These are phyloP conservation scores for Enteropsectra breve DNA, from an alignment of 371 early-diverging fungal species.

Conservation along the genomic window DNA sequence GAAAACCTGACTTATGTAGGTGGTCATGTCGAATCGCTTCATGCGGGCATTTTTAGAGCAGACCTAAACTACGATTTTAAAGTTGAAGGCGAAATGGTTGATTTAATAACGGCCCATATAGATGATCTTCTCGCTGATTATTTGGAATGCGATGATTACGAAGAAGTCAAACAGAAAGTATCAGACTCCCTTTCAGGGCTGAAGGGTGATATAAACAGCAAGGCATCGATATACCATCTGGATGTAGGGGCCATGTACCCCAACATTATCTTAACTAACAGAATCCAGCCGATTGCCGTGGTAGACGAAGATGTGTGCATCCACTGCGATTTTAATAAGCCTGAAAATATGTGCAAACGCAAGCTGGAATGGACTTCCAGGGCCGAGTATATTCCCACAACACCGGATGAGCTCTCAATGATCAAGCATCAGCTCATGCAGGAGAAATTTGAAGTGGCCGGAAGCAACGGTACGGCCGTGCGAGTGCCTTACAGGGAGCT, in stretches of 20 bases:
- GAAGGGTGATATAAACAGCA: slow-evolving; percentile 6
- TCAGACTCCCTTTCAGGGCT: slow-evolving; percentile 15
- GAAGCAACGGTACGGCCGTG: slow-evolving; percentile 62
- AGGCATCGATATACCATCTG: slow-evolving; percentile 76
- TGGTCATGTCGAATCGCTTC: slow-evolving; percentile 93
- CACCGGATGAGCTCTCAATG: slow-evolving; percentile 76
- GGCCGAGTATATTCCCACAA: slow-evolving; percentile 84
- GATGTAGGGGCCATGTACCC: slow-evolving; percentile 99
- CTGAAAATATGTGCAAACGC: slow-evolving; percentile 77
- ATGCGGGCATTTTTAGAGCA: slow-evolving; percentile 90
- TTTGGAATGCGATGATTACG: slow-evolving; percentile 21
- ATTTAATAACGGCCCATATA: slow-evolving; percentile 71
- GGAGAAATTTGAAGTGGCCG: slow-evolving; percentile 64
- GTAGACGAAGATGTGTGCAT: slow-evolving; percentile 79
- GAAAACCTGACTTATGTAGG: slow-evolving; percentile 93
- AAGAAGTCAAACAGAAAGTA: slow-evolving; percentile 31
- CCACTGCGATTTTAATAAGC: slow-evolving; percentile 79
- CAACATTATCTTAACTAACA: slow-evolving; percentile 95
- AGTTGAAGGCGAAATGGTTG: slow-evolving; percentile 65
- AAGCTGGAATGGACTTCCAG: slow-evolving; percentile 92
- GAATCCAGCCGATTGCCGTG: slow-evolving; percentile 91
- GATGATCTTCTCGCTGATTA: slow-evolving; percentile 62
- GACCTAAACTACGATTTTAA: slow-evolving; percentile 80
- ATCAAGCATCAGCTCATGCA: slow-evolving; percentile 71
- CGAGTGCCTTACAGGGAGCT: slow-evolving; percentile 66